Percentiles rank a stretch among this genome's conserved stretches.
phyloP scores from a whole-genome alignment of 139 green algal genomes.

The Axilococcus clingmanii region DNA sequence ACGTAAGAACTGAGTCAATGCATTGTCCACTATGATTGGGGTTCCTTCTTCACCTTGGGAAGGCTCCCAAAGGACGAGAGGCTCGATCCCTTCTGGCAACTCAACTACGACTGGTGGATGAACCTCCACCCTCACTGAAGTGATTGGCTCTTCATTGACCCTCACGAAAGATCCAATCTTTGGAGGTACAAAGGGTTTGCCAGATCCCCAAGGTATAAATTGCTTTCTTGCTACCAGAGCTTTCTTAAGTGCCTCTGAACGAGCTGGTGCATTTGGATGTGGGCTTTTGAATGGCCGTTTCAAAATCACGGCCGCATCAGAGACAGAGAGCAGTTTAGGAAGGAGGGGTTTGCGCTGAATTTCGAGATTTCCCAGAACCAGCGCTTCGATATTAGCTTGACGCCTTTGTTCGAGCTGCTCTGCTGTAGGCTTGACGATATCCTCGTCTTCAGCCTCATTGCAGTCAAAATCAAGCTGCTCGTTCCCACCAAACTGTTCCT shows the following conservation, averaged over 20 bases:
- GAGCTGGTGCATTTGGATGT: conserved; percentile 31
- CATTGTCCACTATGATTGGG: conserved; percentile 64
- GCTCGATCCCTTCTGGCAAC: conserved; percentile 50
- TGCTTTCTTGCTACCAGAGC: conserved; percentile 45
- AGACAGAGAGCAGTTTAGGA: conserved; percentile 47
- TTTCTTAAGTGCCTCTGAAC: conserved; percentile 43
- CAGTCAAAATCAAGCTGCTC: conserved; percentile 1
- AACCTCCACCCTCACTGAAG: background rate
- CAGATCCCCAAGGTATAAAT: conserved; percentile 75
- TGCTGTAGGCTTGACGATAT: background rate
- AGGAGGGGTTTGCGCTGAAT: conserved; percentile 42
- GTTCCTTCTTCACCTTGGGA: conserved; percentile 5
- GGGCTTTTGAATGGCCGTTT: conserved; percentile 55
- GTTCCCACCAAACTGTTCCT: no score
- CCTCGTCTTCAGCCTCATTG: conserved; percentile 1
- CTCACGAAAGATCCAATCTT: conserved; percentile 8
- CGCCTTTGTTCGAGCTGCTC: conserved; percentile 5
- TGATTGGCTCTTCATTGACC: background rate
- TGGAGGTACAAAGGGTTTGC: conserved; percentile 30
- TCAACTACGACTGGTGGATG: conserved; percentile 7
- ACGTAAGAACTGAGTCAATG: conserved; percentile 79
- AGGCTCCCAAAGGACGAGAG: conserved; percentile 68
- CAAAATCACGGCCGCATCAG: conserved; percentile 40
- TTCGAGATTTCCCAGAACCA: conserved; percentile 36
- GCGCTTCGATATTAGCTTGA: conserved; percentile 46